Evolutionary conservation across 306 rosid genomes (phyloP).

Genomic region (Sophora flavescens): DNA sequence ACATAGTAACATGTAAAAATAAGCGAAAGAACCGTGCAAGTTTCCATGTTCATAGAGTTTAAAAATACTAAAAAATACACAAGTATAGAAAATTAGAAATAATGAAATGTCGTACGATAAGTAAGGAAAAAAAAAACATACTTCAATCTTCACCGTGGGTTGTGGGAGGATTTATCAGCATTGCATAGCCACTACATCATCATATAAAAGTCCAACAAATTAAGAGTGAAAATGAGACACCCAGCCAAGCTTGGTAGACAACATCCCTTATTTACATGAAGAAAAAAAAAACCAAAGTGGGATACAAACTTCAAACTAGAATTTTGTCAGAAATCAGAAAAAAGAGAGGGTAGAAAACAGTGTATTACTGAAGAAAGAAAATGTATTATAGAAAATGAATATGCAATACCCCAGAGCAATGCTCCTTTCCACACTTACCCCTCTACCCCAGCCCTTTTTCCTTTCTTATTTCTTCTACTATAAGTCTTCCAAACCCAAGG

Average conservation of each 20-base stretch:
- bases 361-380: too few relatives aligned
- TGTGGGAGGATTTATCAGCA: constrained; percentile 92
- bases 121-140: constrained; percentile 50
- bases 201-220: constrained; percentile 33
- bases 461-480: too few relatives aligned
- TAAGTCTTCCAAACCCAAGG: too few relatives aligned
- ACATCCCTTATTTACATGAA: constrained; percentile 2
- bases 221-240: constrained; percentile 26
- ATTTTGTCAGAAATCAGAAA: too few relatives aligned
- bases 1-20: background rate
- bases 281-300: background rate
- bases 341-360: too few relatives aligned
- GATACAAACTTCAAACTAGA: too few relatives aligned
- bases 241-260: constrained; percentile 6
- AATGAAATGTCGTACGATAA: constrained; percentile 1
- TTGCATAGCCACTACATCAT: constrained; percentile 92
- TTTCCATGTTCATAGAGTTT: constrained; percentile 13
- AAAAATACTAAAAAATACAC: constrained; percentile 1
- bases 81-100: background rate
- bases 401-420: too few relatives aligned
- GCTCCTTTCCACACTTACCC: too few relatives aligned
- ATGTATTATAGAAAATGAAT: too few relatives aligned
- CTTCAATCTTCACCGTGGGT: constrained; percentile 87
- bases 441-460: too few relatives aligned
- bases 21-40: background rate